These are phyloP conservation scores for Bipolaris oryzae DNA, from an alignment of 2,329 filamentous ascomycete genomes.

Conservation along the genomic window DNA sequence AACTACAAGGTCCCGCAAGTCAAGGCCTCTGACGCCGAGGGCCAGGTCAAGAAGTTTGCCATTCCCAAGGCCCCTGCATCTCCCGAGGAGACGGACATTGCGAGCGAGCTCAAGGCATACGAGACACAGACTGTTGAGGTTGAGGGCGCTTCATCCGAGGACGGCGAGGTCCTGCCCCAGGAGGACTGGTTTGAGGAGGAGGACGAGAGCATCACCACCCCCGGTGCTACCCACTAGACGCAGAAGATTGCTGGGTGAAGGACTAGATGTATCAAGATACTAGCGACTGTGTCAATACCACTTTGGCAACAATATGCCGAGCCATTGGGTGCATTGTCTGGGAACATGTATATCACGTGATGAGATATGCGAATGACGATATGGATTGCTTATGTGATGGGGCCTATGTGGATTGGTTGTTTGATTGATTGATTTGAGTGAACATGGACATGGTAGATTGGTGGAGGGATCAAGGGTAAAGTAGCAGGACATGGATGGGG, in stretches of 20 bases:
- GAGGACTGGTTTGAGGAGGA: constrained; percentile 87
- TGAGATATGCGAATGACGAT: not conserved
- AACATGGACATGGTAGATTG: not conserved
- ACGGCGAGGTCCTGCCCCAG: constrained; percentile 65
- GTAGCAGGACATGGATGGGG: not conserved
- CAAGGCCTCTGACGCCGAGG: constrained; percentile 86
- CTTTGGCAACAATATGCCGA: constrained; percentile 35
- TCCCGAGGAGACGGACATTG: constrained; percentile 92
- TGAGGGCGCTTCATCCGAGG: constrained; percentile 73
- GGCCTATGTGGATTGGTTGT: not conserved
- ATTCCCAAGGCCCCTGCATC: constrained; percentile 81
- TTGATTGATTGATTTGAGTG: not conserved
- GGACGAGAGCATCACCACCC: constrained; percentile 55
- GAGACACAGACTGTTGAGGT: constrained; percentile 93
- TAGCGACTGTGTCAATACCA: constrained; percentile 45
- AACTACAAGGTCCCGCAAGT: constrained; percentile 85
- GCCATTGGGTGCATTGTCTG: constrained; percentile 1
- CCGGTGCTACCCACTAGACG: constrained; percentile 43
- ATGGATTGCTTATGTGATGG: not conserved
- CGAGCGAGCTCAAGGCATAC: constrained; percentile 90
- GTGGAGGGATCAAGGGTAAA: not conserved
- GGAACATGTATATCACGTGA: constrained; percentile 32
- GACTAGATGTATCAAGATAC: constrained; percentile 43
- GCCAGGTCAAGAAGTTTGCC: constrained; percentile 87
- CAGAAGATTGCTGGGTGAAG: constrained; percentile 13